These are phyloP conservation scores for Mycena vulgaris DNA, from an alignment of 768 basidiomycete genomes.

Conservation along the genomic window DNA sequence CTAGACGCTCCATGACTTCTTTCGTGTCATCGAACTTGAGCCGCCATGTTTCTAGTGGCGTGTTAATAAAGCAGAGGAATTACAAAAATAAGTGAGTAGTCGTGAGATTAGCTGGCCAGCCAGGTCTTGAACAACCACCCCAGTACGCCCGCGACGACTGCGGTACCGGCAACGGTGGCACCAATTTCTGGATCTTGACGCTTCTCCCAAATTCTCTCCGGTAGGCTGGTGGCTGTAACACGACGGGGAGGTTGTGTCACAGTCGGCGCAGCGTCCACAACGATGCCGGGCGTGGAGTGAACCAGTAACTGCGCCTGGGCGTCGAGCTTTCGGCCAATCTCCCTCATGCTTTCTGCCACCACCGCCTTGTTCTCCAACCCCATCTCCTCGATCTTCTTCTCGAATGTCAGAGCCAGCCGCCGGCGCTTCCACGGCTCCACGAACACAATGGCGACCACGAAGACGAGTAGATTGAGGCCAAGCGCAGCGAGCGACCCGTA, in stretches of 20 bases:
- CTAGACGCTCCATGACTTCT: no score
- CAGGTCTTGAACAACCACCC: conserved; percentile 48
- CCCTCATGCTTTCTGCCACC: conserved; percentile 64
- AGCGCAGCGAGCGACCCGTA: conserved; percentile 92
- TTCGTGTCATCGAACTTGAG: no score
- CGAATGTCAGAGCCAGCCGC: conserved; percentile 89
- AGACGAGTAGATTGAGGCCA: conserved; percentile 91
- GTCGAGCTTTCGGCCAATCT: conserved; percentile 64
- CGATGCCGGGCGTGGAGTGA: conserved; percentile 39
- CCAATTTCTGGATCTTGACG: conserved; percentile 42
- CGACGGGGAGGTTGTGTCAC: neutral
- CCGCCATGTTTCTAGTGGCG: neutral
- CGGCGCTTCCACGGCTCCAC: conserved; percentile 98
- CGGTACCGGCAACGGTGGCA: conserved; percentile 37
- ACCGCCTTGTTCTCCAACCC: conserved; percentile 66
- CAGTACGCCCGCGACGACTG: conserved; percentile 40
- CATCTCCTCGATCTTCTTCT: conserved; percentile 83
- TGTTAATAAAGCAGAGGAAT: neutral
- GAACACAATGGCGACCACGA: conserved; percentile 88
- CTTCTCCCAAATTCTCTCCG: conserved; percentile 23
- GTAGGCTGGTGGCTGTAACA: neutral
- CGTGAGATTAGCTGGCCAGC: conserved; percentile 35
- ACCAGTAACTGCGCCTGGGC: conserved; percentile 58
- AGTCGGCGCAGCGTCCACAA: conserved; percentile 4
- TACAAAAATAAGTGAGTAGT: neutral